Evolutionary conservation across 768 basidiomycete species (phyloP).

Genomic region (Mycena kentingensis): DNA sequence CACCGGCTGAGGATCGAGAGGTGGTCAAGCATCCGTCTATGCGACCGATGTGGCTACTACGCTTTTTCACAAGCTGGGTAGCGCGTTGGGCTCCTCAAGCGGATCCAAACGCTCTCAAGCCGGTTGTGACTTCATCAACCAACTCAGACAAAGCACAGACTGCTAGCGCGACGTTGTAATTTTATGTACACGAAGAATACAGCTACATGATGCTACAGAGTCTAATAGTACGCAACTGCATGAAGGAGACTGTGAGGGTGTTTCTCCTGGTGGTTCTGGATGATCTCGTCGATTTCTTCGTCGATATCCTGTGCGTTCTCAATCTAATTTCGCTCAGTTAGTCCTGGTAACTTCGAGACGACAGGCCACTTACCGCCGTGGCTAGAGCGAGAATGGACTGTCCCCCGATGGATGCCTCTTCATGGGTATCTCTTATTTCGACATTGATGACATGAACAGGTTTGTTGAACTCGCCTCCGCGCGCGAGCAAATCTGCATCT

Average conservation of each 20-base stretch:
- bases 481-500: slow-evolving; percentile 70
- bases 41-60: slow-evolving; percentile 75
- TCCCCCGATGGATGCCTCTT: slow-evolving; percentile 95
- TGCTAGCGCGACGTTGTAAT: too few relatives aligned
- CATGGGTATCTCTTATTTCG: slow-evolving; percentile 99
- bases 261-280: slow-evolving; percentile 82
- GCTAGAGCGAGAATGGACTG: slow-evolving; percentile 93
- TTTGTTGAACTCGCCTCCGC: slow-evolving; percentile 90
- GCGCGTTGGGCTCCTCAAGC: slow-evolving; percentile 51
- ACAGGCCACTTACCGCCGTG: slow-evolving; percentile 64
- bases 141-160: too few relatives aligned
- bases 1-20: slow-evolving; percentile 51
- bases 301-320: slow-evolving; percentile 86
- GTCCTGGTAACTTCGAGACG: slow-evolving; percentile 11
- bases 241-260: slow-evolving; percentile 93
- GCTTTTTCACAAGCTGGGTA: slow-evolving; percentile 79
- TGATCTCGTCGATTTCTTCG: slow-evolving; percentile 84
- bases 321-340: slow-evolving; percentile 53
- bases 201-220: too few relatives aligned
- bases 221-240: slow-evolving; percentile 87
- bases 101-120: background rate
- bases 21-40: slow-evolving; percentile 59
- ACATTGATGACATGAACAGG: slow-evolving; percentile 97
- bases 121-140: too few relatives aligned
- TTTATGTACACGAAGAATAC: too few relatives aligned